Evolutionary conservation across 805 yeast species (phyloP).

Genomic region (Starmerella cellae): DNA sequence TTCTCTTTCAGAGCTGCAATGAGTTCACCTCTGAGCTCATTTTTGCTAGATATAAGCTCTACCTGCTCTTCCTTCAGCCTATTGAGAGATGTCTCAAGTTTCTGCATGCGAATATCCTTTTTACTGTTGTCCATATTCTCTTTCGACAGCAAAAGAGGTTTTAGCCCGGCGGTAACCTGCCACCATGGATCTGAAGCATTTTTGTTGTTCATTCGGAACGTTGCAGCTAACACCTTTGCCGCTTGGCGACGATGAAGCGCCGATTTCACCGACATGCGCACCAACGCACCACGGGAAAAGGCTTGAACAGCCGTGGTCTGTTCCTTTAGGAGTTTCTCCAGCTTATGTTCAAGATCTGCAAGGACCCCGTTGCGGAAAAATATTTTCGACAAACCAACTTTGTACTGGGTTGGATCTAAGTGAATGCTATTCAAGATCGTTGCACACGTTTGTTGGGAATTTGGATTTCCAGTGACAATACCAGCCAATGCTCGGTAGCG

Average conservation of each 20-base stretch:
- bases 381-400: slow-evolving; percentile 58
- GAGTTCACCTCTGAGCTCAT: slow-evolving; percentile 29
- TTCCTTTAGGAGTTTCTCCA: slow-evolving; percentile 49
- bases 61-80: slow-evolving; percentile 24
- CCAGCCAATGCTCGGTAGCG: slow-evolving; percentile 62
- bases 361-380: slow-evolving; percentile 67
- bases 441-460: slow-evolving; percentile 56
- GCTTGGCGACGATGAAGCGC: slow-evolving; percentile 54
- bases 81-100: slow-evolving; percentile 23
- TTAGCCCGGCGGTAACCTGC: slow-evolving; percentile 50
- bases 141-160: slow-evolving; percentile 54
- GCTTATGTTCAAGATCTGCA: slow-evolving; percentile 61
- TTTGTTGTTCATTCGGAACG: slow-evolving; percentile 41
- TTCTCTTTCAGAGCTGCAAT: slow-evolving; percentile 28
- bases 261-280: slow-evolving; percentile 37
- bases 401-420: slow-evolving; percentile 46
- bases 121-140: slow-evolving; percentile 17
- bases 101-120: slow-evolving; percentile 23
- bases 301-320: slow-evolving; percentile 54
- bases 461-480: slow-evolving; percentile 25
- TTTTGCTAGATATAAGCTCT: slow-evolving; percentile 26
- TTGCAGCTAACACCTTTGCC: slow-evolving; percentile 50
- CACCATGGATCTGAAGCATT: slow-evolving; percentile 62
- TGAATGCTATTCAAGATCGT: slow-evolving; percentile 48
- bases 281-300: slow-evolving; percentile 46